These are phyloP conservation scores for Lojkania enalia DNA, from an alignment of 2,329 filamentous ascomycete genomes.

Conservation along the genomic window DNA sequence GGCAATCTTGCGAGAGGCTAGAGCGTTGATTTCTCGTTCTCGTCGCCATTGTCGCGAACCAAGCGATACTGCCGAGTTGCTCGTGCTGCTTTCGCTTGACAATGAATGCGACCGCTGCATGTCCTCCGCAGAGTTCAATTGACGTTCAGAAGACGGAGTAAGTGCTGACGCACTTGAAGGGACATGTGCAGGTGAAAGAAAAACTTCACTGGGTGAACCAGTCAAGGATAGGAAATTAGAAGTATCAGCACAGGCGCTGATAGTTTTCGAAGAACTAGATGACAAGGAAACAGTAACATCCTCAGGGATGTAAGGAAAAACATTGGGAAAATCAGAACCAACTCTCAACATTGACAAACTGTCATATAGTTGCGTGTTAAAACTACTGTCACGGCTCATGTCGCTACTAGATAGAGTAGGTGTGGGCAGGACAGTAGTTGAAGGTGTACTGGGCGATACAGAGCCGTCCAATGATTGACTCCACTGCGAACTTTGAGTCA, in stretches of 20 bases:
- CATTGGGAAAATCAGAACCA: conserved; percentile 46
- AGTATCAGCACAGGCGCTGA: conserved; percentile 36
- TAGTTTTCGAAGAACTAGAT: conserved; percentile 37
- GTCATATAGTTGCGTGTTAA: conserved; percentile 44
- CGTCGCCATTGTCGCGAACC: conserved; percentile 53
- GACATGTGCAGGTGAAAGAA: conserved; percentile 34
- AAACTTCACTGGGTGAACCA: conserved; percentile 43
- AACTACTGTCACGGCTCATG: conserved; percentile 53
- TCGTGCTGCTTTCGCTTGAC: conserved; percentile 43
- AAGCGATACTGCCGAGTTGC: conserved; percentile 50
- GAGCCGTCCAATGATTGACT: conserved; percentile 38
- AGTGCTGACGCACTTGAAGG: conserved; percentile 40
- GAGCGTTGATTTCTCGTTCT: conserved; percentile 53
- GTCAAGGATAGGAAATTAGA: conserved; percentile 38
- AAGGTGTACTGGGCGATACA: conserved; percentile 42
- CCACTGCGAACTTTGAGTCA: conserved; percentile 39
- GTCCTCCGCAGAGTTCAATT: conserved; percentile 48
- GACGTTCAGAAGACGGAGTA: conserved; percentile 31
- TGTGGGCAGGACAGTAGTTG: conserved; percentile 40
- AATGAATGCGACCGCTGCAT: conserved; percentile 56
- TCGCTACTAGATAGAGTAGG: conserved; percentile 42
- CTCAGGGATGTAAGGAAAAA: conserved; percentile 39
- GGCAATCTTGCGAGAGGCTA: conserved; percentile 54
- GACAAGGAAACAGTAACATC: conserved; percentile 42
- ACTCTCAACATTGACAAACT: conserved; percentile 49